Evolutionary conservation across 208 protist species (phyloP), one percentile per base, ranked within the genome.

Genomic region (Angomonas desouzai): DNA sequence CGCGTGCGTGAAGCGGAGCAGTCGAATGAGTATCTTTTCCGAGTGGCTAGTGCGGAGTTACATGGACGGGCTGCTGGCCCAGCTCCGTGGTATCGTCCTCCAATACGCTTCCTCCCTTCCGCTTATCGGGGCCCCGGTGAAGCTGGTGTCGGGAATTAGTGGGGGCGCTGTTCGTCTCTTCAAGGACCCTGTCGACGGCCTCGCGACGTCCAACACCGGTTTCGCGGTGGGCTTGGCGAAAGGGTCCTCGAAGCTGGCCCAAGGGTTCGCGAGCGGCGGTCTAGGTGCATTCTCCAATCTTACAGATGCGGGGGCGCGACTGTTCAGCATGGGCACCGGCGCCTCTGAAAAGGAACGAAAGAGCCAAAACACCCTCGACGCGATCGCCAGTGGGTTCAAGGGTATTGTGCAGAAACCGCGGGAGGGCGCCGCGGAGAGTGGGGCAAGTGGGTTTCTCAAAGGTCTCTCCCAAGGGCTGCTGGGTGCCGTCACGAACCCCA

Each of bases 71-170:
- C 66, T 93, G 51, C 55, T 88, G 13, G 43, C 79, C 2, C 87
- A 91, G 69, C 64, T 93, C 25, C 67, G 76, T 27, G 90, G 79
- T 1, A 58, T 96, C 28, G 36, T 91, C 45, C 74, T 93, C 61
- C 90, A 96, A 69, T 96, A 93, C 73, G 90, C 90, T 30, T 81
- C 82, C 13, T 96, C 90, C 48, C 68, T 96, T 33, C 90, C 90
- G 13, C 66, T 96, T 34, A 78, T 96, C 34, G 90, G 90, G 3
- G 87, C 82, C 0, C 87, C 90, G 0, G 72, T 96, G 27, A 85
- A 90, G 70, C 75, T 96, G 43, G 73, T 85, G 48, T 84, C 80
- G 20, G 79, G 83, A 57, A 74, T 96, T 61, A 81, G 87, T 45
- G 77, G 70, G 56, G 90, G 90, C 28, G 83, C 85, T 0, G 80